phyloP scores from a whole-genome alignment of 352 stramenopile species.

The Globisporangium recalcitrans region DNA sequence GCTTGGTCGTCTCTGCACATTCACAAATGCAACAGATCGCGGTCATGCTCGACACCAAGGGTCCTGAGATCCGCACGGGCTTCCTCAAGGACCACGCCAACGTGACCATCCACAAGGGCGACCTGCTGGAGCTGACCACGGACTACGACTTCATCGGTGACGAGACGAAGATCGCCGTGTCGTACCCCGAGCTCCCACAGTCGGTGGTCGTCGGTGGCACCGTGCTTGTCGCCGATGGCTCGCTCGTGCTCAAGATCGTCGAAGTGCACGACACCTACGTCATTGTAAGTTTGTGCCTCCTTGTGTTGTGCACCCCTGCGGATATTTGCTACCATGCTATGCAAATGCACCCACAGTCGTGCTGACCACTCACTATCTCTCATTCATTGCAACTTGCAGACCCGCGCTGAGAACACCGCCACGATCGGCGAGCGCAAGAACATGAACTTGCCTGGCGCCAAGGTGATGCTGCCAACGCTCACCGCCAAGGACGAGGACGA shows the following conservation, averaged over 20 bases:
- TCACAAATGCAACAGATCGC: constrained; percentile 37
- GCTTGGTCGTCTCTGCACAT: not conserved
- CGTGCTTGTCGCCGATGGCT: constrained; percentile 95
- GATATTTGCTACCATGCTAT: not conserved
- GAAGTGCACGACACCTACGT: constrained; percentile 83
- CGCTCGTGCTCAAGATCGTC: constrained; percentile 88
- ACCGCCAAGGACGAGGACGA: constrained; percentile 92
- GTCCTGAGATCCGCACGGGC: constrained; percentile 94
- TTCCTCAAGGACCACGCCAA: constrained; percentile 66
- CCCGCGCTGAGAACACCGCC: constrained; percentile 71
- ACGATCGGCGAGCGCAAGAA: constrained; percentile 93
- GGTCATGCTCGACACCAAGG: constrained; percentile 96
- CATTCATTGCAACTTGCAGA: not conserved
- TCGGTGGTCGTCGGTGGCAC: constrained; percentile 88
- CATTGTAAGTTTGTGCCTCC: constrained; percentile 20
- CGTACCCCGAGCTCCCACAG: constrained; percentile 89
- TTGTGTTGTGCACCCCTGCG: not conserved
- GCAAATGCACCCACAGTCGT: not conserved
- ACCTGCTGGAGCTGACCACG: constrained; percentile 57
- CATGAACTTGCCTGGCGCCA: constrained; percentile 94
- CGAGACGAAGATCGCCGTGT: constrained; percentile 89
- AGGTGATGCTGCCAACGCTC: constrained; percentile 89
- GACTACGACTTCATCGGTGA: constrained; percentile 75
- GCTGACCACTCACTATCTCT: not conserved
- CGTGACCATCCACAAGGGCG: constrained; percentile 54